A percentile compares a stretch with the other conserved stretches of the same genome.
Evolutionary conservation across 2,329 filamentous ascomycete genomes (phyloP).

Genomic region (Trichoderma sp.): DNA sequence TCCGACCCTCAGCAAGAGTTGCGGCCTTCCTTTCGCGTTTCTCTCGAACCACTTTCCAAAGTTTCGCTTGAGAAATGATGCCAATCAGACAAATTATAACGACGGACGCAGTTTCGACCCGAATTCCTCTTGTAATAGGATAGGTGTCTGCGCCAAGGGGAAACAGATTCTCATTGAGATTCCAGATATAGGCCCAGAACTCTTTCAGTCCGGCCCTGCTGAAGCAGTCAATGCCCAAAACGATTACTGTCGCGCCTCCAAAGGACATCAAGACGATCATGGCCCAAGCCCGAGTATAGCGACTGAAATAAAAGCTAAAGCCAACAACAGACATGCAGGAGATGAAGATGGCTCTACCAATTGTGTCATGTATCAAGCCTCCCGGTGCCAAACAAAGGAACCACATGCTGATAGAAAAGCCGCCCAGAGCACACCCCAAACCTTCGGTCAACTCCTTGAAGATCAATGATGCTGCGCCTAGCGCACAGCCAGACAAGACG

Average conservation of each 20-base stretch:
- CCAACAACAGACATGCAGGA: constrained; percentile 63
- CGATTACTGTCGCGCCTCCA: constrained; percentile 70
- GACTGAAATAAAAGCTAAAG: constrained; percentile 75
- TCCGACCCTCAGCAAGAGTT: constrained; percentile 48
- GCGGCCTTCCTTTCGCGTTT: constrained; percentile 52
- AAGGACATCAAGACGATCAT: constrained; percentile 77
- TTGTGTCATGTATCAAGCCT: constrained; percentile 63
- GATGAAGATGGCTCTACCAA: constrained; percentile 72
- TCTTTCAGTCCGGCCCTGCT: constrained; percentile 88
- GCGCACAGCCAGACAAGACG: constrained; percentile 66
- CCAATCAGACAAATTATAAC: constrained; percentile 72
- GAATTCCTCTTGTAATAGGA: constrained; percentile 80
- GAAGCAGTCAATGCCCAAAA: constrained; percentile 88
- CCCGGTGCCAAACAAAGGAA: constrained; percentile 73
- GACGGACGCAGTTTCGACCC: constrained; percentile 76
- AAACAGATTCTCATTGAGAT: constrained; percentile 74
- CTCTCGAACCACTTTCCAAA: constrained; percentile 78
- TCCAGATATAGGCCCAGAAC: constrained; percentile 93
- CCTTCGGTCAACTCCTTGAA: constrained; percentile 80
- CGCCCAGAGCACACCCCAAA: constrained; percentile 81
- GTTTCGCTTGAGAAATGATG: constrained; percentile 76
- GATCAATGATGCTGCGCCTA: constrained; percentile 71
- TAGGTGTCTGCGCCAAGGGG: constrained; percentile 74
- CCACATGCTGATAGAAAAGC: constrained; percentile 89
- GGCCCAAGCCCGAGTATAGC: constrained; percentile 72